Conservation (phyloP, 2,329 filamentous ascomycete genomes). For the Botrytis hyacinthi region DNA sequence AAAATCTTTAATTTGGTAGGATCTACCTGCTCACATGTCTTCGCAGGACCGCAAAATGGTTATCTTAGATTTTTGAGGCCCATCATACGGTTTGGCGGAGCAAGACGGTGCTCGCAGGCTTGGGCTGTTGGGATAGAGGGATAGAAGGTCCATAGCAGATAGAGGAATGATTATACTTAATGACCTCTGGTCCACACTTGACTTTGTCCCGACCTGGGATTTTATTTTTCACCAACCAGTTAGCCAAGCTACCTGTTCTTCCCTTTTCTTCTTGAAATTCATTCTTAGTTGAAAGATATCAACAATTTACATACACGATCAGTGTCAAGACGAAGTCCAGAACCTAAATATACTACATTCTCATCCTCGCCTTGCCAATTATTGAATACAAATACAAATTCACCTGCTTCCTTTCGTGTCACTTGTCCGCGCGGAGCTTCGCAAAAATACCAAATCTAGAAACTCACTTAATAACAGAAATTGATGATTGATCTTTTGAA, state of each 20-base stretch:
- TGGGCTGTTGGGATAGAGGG: background rate
- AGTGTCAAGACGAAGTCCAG: background rate
- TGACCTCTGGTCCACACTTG: background rate
- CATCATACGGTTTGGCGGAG: background rate
- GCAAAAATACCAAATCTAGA: background rate
- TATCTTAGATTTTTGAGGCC: background rate
- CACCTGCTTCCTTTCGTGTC: background rate
- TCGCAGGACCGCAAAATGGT: background rate
- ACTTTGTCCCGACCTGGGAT: background rate
- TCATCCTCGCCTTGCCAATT: no score
- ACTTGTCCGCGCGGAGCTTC: background rate
- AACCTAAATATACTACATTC: background rate
- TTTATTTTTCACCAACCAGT: background rate
- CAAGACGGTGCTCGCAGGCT: background rate
- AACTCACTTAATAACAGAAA: background rate
- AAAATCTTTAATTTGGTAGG: background rate
- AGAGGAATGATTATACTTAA: background rate
- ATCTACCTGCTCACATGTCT: background rate
- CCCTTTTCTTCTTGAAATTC: background rate
- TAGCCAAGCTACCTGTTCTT: background rate
- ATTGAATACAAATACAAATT: background rate
- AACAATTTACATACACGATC: background rate
- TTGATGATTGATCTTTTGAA: background rate
- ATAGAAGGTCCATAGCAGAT: background rate
- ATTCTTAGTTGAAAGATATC: background rate